Base-by-base conservation (phyloP, 495 filamentous ascomycete genomes). In the Neurospora sp. region DNA sequence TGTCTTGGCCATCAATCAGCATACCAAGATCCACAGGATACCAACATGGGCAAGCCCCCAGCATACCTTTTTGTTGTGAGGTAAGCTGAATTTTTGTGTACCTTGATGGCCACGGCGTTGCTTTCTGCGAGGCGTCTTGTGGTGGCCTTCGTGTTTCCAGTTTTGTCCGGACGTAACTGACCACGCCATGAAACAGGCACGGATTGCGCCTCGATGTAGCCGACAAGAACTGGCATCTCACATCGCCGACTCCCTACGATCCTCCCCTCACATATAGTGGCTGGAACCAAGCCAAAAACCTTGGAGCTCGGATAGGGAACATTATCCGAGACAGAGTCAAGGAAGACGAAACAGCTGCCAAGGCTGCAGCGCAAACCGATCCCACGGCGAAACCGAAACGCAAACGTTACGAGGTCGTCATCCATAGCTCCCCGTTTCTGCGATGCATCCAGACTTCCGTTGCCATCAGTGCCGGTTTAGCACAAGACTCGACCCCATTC, bases 241-340 rank as follows among this genome's bases (percentile, higher is more conserved):
- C 92, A n/a, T 97, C 96, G 5, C 91, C 94, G 4, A 95, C 92
- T 4, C 96, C 96, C 6, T 98, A 98, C 84, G 95, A 99, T 73
- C 92, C 96, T 59, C 96, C 96, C 53, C 86, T 99, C 68, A 97
- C 94, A 18, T 98, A 97, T 78, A 91, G 93, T 73, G 96, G 96
- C 61, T 98, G 94, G 94, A 87, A 88, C 22, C 95, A 98, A 78
- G 89, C 91, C 69, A 90, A 91, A 73, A 89, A 88, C 9, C 84
- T 98, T 3, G 96, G 96, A 4, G 83, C 86, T 20, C 89, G 94
- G 45, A 97, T 99, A 71, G 90, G 89, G 3, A 88, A 83, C 73
- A 89, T 98, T 8, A 81, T 98, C 74, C 87, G 81, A 72, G 83
- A 86, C 37, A 79, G 81, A 59, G 81, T 83, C 27, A 77, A 78